Evolutionary conservation across 768 basidiomycete genomes (phyloP).

Genomic region (Boletus patriciae): DNA sequence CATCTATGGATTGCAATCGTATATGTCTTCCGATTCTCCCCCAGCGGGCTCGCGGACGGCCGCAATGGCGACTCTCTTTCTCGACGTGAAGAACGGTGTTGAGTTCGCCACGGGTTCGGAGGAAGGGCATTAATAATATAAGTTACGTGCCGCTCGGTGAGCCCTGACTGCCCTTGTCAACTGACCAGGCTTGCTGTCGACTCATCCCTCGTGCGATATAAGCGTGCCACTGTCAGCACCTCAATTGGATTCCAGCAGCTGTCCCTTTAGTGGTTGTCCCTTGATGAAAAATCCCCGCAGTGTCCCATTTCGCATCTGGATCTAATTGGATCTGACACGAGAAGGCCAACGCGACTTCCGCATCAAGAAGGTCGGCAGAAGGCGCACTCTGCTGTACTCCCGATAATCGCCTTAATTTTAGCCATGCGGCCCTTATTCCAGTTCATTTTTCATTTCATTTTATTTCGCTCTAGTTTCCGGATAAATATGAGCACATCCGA

Average conservation of each 20-base stretch:
- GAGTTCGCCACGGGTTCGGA: neutral
- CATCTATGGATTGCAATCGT: slow-evolving; percentile 1
- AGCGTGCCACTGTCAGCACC: neutral
- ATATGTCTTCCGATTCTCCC: slow-evolving; percentile 19
- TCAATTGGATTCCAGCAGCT: neutral
- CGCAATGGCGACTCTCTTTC: slow-evolving; percentile 15
- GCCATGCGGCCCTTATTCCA: slow-evolving; percentile 22
- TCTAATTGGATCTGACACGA: slow-evolving; percentile 20
- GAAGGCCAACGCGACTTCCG: slow-evolving; percentile 16
- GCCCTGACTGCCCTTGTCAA: neutral
- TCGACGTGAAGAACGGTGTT: neutral
- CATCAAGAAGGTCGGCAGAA: slow-evolving; percentile 29
- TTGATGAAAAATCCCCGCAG: slow-evolving; percentile 3
- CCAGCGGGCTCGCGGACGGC: slow-evolving; percentile 6
- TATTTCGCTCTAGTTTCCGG: slow-evolving; percentile 11
- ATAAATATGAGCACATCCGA: slow-evolving; percentile 30
- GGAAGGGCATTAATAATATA: neutral
- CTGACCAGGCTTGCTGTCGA: neutral
- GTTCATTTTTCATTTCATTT: slow-evolving; percentile 13
- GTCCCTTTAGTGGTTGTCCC: neutral
- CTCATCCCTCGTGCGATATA: neutral
- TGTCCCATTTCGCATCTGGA: slow-evolving; percentile 17
- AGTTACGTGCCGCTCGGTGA: neutral
- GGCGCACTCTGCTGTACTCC: slow-evolving; percentile 26
- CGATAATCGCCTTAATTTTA: slow-evolving; percentile 32